Percentiles rank a stretch among this genome's conserved stretches.
These are phyloP conservation scores for Plasmodium blacklocki DNA, from an alignment of 169 alveolate species.

Conservation along the genomic window DNA sequence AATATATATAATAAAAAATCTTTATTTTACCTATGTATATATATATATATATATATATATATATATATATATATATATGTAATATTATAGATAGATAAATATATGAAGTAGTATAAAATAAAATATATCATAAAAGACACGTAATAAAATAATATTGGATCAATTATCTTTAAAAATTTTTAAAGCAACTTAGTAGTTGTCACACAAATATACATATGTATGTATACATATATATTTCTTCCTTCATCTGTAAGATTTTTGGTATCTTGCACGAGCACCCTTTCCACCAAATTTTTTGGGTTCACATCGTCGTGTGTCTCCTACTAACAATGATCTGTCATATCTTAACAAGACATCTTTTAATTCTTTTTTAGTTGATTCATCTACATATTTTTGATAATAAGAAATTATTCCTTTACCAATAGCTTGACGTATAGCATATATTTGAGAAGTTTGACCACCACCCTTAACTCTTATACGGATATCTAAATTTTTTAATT, in stretches of 20 bases:
- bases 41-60: too few species aligned
- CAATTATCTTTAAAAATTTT: too few species aligned
- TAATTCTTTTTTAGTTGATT: slow-evolving; percentile 94
- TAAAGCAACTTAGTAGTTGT: too few species aligned
- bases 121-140: too few species aligned
- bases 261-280: slow-evolving; percentile 98
- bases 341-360: slow-evolving; percentile 96
- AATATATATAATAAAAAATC: too few species aligned
- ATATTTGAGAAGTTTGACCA: slow-evolving; percentile 97
- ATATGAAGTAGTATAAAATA: too few species aligned
- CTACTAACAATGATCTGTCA: slow-evolving; percentile 98
- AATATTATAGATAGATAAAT: too few species aligned
- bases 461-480: slow-evolving; percentile 99
- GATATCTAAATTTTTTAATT: slow-evolving; percentile 94
- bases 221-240: background rate
- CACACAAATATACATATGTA: background rate
- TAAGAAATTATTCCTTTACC: slow-evolving; percentile 99
- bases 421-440: slow-evolving; percentile 97
- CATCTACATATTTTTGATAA: slow-evolving; percentile 97
- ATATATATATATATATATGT: too few species aligned
- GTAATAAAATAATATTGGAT: too few species aligned
- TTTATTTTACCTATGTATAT: too few species aligned
- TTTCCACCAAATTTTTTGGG: slow-evolving; percentile 99
- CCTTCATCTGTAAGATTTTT: slow-evolving; percentile 97
- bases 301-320: slow-evolving; percentile 99